Conservation (phyloP, 129 eudicot genomes). For the Helianthus tuberosus region DNA sequence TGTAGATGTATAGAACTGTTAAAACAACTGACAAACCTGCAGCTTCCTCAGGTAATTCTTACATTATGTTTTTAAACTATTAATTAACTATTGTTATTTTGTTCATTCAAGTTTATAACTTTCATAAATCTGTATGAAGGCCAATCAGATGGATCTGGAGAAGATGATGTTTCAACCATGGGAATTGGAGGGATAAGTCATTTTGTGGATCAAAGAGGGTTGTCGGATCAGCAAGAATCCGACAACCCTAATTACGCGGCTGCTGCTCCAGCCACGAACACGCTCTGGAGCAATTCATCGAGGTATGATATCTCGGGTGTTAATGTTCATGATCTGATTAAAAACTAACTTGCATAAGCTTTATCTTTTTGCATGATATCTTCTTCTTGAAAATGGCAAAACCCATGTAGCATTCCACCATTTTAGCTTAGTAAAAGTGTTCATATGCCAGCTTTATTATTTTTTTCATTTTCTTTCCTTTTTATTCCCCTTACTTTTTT, state of each 20-base stretch:
- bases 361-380: constrained; percentile 61
- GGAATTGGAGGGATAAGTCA: constrained; percentile 48
- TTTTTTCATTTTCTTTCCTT: constrained; percentile 62
- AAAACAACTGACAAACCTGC: constrained; percentile 94
- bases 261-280: constrained; percentile 26
- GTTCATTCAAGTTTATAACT: neutral
- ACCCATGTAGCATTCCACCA: constrained; percentile 64
- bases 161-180: constrained; percentile 71
- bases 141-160: constrained; percentile 91
- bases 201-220: constrained; percentile 49
- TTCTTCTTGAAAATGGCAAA: constrained; percentile 42
- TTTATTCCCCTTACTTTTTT: constrained; percentile 21
- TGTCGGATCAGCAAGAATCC: constrained; percentile 47
- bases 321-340: constrained; percentile 7
- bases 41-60: constrained; percentile 79
- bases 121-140: constrained; percentile 38
- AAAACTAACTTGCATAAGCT: constrained; percentile 20
- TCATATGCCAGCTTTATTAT: constrained; percentile 60
- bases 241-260: constrained; percentile 49
- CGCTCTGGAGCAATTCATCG: constrained; percentile 81
- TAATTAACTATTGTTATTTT: constrained; percentile 2
- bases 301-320: constrained; percentile 43
- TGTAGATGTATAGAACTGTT: constrained; percentile 92
- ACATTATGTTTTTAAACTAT: neutral
- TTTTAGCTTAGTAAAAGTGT: constrained; percentile 57